Conservation (phyloP, 768 basidiomycete species). For the Tulasnella sp. region DNA sequence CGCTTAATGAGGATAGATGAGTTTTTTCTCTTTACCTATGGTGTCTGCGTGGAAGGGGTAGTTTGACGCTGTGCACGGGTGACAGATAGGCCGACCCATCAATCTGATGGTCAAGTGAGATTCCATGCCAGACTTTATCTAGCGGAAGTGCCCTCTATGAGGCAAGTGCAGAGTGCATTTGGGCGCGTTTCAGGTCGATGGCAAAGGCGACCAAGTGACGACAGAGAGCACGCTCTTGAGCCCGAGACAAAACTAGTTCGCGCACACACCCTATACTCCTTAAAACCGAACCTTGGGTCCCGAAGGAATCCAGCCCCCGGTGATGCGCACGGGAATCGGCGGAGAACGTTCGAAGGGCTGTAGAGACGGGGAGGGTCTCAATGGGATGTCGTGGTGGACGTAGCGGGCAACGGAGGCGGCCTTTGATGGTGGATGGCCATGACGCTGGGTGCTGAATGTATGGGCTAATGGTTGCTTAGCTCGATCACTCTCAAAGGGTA, state of each 20-base stretch:
- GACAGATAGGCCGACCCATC: not conserved
- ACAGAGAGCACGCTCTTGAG: not conserved
- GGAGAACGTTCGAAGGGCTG: not conserved
- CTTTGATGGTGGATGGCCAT: not conserved
- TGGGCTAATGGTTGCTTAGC: not conserved
- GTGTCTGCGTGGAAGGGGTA: not conserved
- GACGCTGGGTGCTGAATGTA: not conserved
- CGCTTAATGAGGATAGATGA: conserved; percentile 9
- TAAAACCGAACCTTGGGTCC: not conserved
- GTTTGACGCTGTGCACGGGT: not conserved
- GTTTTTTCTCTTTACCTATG: not conserved
- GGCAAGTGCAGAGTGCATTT: not conserved
- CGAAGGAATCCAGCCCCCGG: not conserved
- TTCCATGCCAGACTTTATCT: not conserved
- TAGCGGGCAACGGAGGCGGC: not conserved
- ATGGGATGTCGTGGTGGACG: not conserved
- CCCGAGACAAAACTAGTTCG: not conserved
- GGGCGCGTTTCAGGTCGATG: conserved; percentile 1
- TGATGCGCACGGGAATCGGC: not conserved
- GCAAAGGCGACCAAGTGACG: not conserved
- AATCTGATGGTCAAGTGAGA: not conserved
- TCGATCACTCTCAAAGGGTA: not conserved
- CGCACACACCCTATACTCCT: not conserved
- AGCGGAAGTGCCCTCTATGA: not conserved
- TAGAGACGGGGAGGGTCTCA: not conserved